phyloP scores from a whole-genome alignment of 345 rosid species.

The Salix suchowensis region DNA sequence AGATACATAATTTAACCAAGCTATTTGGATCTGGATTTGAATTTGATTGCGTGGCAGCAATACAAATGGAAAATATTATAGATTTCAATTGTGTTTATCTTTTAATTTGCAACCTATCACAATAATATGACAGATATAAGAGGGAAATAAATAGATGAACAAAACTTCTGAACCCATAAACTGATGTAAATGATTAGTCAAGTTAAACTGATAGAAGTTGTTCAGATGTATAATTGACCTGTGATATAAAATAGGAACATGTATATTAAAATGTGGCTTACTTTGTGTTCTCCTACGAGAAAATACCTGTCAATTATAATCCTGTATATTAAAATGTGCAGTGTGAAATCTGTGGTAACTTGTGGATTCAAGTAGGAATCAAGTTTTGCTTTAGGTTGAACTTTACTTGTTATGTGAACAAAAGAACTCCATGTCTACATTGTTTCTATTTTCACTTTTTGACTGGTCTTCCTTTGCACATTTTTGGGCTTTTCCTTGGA shows the following conservation, averaged over 20 bases:
- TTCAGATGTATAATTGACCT: neutral
- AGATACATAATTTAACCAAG: neutral
- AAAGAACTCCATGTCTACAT: neutral
- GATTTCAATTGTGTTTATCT: neutral
- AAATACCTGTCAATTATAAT: neutral
- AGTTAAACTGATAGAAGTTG: neutral
- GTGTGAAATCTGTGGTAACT: neutral
- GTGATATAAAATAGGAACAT: neutral
- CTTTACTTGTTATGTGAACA: neutral
- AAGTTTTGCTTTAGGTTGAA: neutral
- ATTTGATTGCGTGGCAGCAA: neutral
- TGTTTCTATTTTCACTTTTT: neutral
- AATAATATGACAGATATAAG: neutral
- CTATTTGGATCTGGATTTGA: neutral
- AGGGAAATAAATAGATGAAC: neutral
- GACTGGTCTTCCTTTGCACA: neutral
- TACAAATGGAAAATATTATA: neutral
- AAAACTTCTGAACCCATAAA: neutral
- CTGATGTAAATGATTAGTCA: neutral
- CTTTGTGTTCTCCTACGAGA: neutral
- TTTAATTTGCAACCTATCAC: neutral
- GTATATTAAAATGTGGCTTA: neutral
- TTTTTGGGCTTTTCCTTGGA: neutral
- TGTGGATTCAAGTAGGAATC: neutral
- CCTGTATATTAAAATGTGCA: neutral